Conservation (phyloP, 352 stramenopile genomes). For the Pythium volutum region DNA sequence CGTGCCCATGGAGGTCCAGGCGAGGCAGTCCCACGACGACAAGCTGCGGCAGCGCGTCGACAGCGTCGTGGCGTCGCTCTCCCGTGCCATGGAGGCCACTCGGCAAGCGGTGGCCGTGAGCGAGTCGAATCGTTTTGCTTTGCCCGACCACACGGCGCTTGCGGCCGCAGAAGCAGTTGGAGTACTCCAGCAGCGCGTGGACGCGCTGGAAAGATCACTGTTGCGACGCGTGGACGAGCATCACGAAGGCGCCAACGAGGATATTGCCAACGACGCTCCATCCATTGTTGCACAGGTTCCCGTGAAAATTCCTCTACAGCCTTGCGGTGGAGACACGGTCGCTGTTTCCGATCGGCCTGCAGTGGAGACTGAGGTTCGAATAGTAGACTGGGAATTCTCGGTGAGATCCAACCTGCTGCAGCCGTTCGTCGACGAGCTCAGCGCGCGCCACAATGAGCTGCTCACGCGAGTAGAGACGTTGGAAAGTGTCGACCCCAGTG, state of each 20-base stretch:
- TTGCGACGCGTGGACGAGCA: background rate
- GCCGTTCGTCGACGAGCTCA: slow-evolving; percentile 19
- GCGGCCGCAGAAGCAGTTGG: background rate
- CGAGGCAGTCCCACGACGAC: slow-evolving; percentile 54
- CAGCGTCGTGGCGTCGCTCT: slow-evolving; percentile 33
- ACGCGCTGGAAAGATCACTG: slow-evolving; percentile 28
- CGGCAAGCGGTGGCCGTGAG: slow-evolving; percentile 4
- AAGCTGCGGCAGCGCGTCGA: slow-evolving; percentile 49
- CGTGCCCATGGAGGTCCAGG: slow-evolving; percentile 59
- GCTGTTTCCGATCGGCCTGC: background rate
- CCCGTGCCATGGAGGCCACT: slow-evolving; percentile 30
- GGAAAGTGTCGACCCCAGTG: slow-evolving; percentile 7
- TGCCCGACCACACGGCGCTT: background rate
- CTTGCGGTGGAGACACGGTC: background rate
- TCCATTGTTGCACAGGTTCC: background rate
- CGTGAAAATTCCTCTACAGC: background rate
- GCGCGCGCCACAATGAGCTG: slow-evolving; percentile 18
- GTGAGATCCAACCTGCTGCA: slow-evolving; percentile 1
- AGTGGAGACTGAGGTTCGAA: background rate
- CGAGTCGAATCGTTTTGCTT: background rate
- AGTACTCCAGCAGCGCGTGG: slow-evolving; percentile 26
- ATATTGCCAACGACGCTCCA: background rate
- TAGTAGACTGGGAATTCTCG: background rate
- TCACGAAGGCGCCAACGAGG: background rate
- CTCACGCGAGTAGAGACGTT: slow-evolving; percentile 16